Evolutionary conservation across 2,329 filamentous ascomycete species (phyloP).

Genomic region (Scedosporium boydii): DNA sequence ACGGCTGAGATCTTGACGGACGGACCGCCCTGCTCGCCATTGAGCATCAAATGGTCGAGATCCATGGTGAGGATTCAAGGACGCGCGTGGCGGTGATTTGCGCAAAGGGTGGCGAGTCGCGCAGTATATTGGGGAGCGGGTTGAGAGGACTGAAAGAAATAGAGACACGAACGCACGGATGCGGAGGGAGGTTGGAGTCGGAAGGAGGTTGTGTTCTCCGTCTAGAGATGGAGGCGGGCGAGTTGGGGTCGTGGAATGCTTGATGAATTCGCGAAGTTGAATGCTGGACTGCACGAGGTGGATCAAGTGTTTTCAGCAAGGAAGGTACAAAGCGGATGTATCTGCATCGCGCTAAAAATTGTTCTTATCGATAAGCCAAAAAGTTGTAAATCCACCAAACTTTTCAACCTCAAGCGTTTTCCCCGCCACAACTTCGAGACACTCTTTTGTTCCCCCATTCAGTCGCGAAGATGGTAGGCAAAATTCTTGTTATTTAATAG

Average conservation of each 20-base stretch:
- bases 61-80: conserved; percentile 31
- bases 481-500: no score
- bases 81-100: not conserved
- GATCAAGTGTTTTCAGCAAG: not conserved
- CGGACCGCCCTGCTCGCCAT: conserved; percentile 46
- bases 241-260: not conserved
- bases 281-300: not conserved
- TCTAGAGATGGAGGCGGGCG: no score
- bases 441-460: not conserved
- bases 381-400: conserved; percentile 1
- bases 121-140: not conserved
- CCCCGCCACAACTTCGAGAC: not conserved
- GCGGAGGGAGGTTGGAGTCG: not conserved
- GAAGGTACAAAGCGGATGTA: not conserved
- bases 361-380: conserved; percentile 6
- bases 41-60: conserved; percentile 51
- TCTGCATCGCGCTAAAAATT: not conserved
- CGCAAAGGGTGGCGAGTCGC: not conserved
- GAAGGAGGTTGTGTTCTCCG: not conserved
- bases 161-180: not conserved
- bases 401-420: not conserved
- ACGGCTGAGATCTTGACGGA: conserved; percentile 53
- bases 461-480: not conserved
- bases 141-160: not conserved
- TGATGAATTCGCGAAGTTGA: not conserved